Evolutionary conservation across 441 rosid species (phyloP).

Genomic region (Aleurites moluccanus): DNA sequence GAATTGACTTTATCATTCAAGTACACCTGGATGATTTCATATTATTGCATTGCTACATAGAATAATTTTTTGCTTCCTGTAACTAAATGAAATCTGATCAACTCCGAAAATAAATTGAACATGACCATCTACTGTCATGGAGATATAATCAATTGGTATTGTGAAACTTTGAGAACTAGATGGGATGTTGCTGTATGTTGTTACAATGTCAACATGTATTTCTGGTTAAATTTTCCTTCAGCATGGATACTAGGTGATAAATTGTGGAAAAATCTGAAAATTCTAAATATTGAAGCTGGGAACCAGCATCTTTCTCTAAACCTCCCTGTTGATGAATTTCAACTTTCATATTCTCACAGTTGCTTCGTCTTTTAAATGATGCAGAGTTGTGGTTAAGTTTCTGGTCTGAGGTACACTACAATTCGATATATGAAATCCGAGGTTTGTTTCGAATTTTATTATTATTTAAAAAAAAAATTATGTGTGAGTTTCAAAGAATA

Average conservation of each 20-base stretch:
- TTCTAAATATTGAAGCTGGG: background rate
- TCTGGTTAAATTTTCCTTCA: background rate
- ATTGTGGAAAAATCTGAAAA: background rate
- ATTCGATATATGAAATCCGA: constrained; percentile 79
- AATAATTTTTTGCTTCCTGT: background rate
- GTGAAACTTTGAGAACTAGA: background rate
- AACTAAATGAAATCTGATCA: background rate
- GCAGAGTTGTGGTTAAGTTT: constrained; percentile 98
- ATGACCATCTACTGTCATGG: background rate
- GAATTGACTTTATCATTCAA: background rate
- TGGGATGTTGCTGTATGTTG: background rate
- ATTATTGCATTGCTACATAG: background rate
- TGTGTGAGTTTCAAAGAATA: background rate
- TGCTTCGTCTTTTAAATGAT: constrained; percentile 23
- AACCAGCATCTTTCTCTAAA: background rate
- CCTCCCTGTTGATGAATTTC: background rate
- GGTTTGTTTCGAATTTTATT: constrained; percentile 45
- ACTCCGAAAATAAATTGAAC: background rate
- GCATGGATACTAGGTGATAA: background rate
- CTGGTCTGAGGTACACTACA: constrained; percentile 98
- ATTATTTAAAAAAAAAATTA: no score
- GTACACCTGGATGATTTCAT: background rate
- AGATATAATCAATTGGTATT: background rate
- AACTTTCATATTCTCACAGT: constrained; percentile 3
- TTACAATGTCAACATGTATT: background rate